Percentiles rank a stretch among this genome's conserved stretches.
Evolutionary conservation across 2,329 filamentous ascomycete genomes (phyloP).

Genomic region (Calonectria honghensis): DNA sequence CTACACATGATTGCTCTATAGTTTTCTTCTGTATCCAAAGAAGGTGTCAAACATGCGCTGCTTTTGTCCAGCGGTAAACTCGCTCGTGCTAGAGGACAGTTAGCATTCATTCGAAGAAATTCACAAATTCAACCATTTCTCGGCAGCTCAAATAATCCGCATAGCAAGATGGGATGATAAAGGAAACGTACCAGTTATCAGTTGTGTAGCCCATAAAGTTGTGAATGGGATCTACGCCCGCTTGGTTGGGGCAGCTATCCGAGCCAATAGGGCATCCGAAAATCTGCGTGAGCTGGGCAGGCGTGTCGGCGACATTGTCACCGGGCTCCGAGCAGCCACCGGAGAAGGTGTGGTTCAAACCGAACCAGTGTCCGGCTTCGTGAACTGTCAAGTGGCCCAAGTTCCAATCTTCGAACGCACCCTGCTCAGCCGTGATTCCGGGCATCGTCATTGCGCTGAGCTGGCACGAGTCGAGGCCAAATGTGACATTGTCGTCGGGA

Average conservation of each 20-base stretch:
- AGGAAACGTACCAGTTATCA: conserved; percentile 3
- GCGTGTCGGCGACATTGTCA: conserved; percentile 62
- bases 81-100: background rate
- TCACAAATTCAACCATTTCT: no score
- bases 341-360: conserved; percentile 56
- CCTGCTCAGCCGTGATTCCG: background rate
- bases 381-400: background rate
- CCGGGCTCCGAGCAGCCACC: conserved; percentile 59
- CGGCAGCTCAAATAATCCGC: background rate
- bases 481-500: background rate
- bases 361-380: conserved; percentile 11
- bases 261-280: conserved; percentile 52
- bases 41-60: conserved; percentile 25
- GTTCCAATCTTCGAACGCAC: background rate
- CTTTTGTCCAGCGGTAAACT: conserved; percentile 6
- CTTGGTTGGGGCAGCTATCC: conserved; percentile 42
- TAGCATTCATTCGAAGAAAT: background rate
- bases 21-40: conserved; percentile 5
- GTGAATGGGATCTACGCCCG: conserved; percentile 4
- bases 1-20: background rate
- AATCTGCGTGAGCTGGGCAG: conserved; percentile 56
- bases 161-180: background rate
- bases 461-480: conserved; percentile 15
- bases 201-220: conserved; percentile 9
- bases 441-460: conserved; percentile 22